These are phyloP conservation scores for Boechera divaricarpa DNA, from an alignment of 345 rosid genomes.

Conservation along the genomic window DNA sequence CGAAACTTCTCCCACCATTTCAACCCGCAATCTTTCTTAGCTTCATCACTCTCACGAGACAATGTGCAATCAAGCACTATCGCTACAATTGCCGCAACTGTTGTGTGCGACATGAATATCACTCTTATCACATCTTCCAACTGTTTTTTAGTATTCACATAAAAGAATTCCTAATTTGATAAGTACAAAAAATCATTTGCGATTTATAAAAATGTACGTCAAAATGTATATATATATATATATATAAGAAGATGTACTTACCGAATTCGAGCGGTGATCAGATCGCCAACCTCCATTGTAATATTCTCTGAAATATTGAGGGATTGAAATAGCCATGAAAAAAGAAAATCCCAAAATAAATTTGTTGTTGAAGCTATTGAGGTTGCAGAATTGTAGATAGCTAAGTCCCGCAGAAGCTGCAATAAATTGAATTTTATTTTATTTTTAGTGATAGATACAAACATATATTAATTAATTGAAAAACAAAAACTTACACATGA, in stretches of 20 bases:
- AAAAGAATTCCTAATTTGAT: neutral
- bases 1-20: conserved; percentile 78
- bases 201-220: neutral
- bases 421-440: neutral
- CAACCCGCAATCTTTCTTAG: conserved; percentile 57
- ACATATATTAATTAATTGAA: neutral
- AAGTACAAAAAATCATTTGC: neutral
- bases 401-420: conserved; percentile 63
- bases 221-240: neutral
- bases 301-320: conserved; percentile 65
- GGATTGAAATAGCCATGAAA: conserved; percentile 63
- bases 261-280: conserved; percentile 50
- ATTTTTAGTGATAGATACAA: neutral
- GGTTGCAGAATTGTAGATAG: conserved; percentile 67
- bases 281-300: conserved; percentile 49
- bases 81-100: conserved; percentile 60
- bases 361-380: conserved; percentile 62
- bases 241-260: conserved; percentile 26
- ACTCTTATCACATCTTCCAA: conserved; percentile 54
- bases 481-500: neutral
- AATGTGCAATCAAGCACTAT: conserved; percentile 61
- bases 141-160: conserved; percentile 41
- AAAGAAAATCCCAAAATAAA: conserved; percentile 64
- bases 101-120: conserved; percentile 69
- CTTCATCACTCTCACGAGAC: conserved; percentile 49